These are phyloP conservation scores for Crithidia expoeki DNA, from an alignment of 208 protist species.

Conservation along the genomic window DNA sequence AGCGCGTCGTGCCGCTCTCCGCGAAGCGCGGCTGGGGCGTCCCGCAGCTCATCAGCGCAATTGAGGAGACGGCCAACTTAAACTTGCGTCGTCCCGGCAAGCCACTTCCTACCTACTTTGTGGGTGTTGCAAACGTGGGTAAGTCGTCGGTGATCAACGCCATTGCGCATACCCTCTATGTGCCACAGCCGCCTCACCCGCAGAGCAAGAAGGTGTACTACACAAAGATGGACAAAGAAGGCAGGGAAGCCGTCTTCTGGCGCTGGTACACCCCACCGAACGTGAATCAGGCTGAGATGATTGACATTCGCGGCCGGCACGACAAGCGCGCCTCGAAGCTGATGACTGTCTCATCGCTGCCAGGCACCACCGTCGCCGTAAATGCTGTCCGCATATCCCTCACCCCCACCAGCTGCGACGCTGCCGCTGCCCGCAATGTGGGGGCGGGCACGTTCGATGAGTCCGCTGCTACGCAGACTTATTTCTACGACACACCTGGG, in stretches of 20 bases:
- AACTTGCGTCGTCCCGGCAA: constrained; percentile 72
- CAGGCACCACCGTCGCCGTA: constrained; percentile 86
- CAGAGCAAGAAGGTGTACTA: constrained; percentile 90
- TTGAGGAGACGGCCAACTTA: constrained; percentile 84
- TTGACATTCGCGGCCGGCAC: constrained; percentile 84
- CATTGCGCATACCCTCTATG: constrained; percentile 86
- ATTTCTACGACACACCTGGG: constrained; percentile 90
- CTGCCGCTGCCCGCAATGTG: neutral
- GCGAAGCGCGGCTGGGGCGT: constrained; percentile 92
- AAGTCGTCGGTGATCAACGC: constrained; percentile 94
- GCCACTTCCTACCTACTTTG: constrained; percentile 89
- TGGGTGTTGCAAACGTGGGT: constrained; percentile 89
- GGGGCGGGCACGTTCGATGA: constrained; percentile 9
- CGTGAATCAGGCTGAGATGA: constrained; percentile 89
- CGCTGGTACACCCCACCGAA: constrained; percentile 91
- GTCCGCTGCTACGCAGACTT: constrained; percentile 34
- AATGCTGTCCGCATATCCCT: constrained; percentile 81
- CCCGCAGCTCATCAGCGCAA: constrained; percentile 61
- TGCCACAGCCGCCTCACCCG: constrained; percentile 87
- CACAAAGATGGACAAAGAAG: constrained; percentile 61
- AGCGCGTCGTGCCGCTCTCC: constrained; percentile 77
- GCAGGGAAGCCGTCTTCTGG: constrained; percentile 81
- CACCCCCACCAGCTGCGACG: neutral
- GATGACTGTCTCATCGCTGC: constrained; percentile 88
- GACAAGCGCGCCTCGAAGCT: constrained; percentile 90